Conservation (phyloP, 192 early-diverging fungal species). For the Chytriomyces sp. region DNA sequence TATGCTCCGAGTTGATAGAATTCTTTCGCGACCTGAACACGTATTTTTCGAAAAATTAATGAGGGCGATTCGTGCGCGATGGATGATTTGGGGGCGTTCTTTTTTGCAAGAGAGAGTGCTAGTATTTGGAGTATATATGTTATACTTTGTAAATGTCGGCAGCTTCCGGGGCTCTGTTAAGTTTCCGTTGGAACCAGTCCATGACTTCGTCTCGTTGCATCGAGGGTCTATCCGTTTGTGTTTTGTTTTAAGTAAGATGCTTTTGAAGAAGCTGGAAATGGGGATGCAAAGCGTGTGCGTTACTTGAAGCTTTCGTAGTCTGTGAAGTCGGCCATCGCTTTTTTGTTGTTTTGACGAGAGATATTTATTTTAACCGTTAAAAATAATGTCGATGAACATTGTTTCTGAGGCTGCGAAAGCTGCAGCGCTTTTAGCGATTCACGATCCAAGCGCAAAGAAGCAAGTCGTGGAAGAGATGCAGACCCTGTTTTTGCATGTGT, state of each 20-base stretch:
- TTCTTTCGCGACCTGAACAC: slow-evolving; percentile 57
- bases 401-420: neutral
- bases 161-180: slow-evolving; percentile 57
- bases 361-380: too few species aligned
- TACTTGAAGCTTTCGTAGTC: slow-evolving; percentile 47
- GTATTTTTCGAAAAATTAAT: neutral
- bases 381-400: neutral
- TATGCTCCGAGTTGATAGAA: slow-evolving; percentile 68
- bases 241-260: neutral
- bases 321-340: slow-evolving; percentile 40
- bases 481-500: neutral
- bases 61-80: too few species aligned
- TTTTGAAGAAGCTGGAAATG: neutral
- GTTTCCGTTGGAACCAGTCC: slow-evolving; percentile 57
- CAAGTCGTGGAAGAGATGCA: neutral
- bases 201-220: slow-evolving; percentile 57
- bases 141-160: slow-evolving; percentile 59
- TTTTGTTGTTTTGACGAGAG: neutral
- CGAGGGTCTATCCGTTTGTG: slow-evolving; percentile 34
- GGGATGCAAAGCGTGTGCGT: neutral
- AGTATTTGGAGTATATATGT: neutral
- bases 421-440: neutral
- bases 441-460: neutral
- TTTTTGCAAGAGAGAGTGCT: too few species aligned
- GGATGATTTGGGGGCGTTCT: too few species aligned